Percentiles rank a stretch among this genome's conserved stretches.
Evolutionary conservation across 352 stramenopile genomes (phyloP).

Genomic region (Pythium oligandrum): DNA sequence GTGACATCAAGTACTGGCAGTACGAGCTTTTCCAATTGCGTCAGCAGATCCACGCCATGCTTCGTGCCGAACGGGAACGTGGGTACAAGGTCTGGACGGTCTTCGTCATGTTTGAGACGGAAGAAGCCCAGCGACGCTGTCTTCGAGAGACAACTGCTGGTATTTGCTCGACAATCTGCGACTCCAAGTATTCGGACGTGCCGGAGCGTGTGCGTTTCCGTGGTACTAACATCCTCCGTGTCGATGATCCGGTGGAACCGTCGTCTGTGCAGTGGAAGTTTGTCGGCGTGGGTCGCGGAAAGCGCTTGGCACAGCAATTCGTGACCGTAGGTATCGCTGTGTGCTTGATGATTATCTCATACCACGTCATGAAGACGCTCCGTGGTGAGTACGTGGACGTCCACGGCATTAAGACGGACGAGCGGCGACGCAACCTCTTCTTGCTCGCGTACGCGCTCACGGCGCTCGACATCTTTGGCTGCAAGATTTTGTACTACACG

Average conservation of each 20-base stretch:
- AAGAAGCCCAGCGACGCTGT: conserved; percentile 51
- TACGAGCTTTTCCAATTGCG: conserved; percentile 41
- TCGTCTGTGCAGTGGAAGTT: conserved; percentile 70
- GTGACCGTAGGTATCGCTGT: conserved; percentile 40
- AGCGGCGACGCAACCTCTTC: conserved; percentile 41
- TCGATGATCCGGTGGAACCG: conserved; percentile 62
- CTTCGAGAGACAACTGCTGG: conserved; percentile 44
- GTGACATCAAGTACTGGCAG: conserved; percentile 62
- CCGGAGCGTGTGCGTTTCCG: conserved; percentile 50
- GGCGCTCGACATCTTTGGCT: conserved; percentile 55
- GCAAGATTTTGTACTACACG: conserved; percentile 53
- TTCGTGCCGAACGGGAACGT: conserved; percentile 17
- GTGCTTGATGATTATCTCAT: conserved; percentile 49
- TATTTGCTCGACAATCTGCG: conserved; percentile 36
- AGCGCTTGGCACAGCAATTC: conserved; percentile 37
- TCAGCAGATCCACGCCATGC: conserved; percentile 28
- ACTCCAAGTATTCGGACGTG: conserved; percentile 28
- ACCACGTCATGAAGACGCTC: conserved; percentile 35
- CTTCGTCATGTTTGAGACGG: conserved; percentile 76
- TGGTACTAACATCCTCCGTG: conserved; percentile 56
- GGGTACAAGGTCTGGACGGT: conserved; percentile 64
- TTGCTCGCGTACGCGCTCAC: conserved; percentile 47
- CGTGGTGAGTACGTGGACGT: conserved; percentile 32
- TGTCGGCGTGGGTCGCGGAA: conserved; percentile 34
- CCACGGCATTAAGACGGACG: conserved; percentile 14